A percentile compares a stretch with the other conserved stretches of the same genome.
Evolutionary conservation across 2,329 filamentous ascomycete species (phyloP).

Genomic region (Fusarium guadeloupense): DNA sequence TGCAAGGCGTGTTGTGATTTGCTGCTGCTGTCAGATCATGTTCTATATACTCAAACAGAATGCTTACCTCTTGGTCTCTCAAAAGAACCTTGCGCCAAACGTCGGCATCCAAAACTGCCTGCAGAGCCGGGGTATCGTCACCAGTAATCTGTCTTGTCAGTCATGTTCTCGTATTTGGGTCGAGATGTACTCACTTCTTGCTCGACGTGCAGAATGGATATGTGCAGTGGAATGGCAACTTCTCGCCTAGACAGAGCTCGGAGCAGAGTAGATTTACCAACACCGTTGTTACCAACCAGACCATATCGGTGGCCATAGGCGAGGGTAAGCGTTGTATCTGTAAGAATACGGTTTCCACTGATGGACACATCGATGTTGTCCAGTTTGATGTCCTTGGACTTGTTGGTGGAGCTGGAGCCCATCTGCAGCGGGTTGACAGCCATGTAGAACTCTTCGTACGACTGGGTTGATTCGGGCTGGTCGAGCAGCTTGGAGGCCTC

Average conservation of each 20-base stretch:
- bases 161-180: background rate
- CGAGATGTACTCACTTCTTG: conserved; percentile 75
- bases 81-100: conserved; percentile 98
- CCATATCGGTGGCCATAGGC: conserved; percentile 95
- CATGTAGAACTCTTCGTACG: conserved; percentile 99
- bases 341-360: conserved; percentile 85
- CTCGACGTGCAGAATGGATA: conserved; percentile 98
- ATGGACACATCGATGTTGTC: conserved; percentile 97
- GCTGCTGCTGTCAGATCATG: conserved; percentile 56
- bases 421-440: conserved; percentile 95
- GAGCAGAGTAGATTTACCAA: conserved; percentile 95
- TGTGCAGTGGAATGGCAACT: conserved; percentile 92
- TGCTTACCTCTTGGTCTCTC: conserved; percentile 80
- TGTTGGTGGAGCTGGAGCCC: conserved; percentile 74
- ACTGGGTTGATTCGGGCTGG: conserved; percentile 82
- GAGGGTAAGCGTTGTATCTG: conserved; percentile 88
- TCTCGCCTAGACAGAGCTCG: conserved; percentile 92
- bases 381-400: conserved; percentile 99
- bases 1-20: conserved; percentile 80
- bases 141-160: conserved; percentile 75
- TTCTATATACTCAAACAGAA: background rate
- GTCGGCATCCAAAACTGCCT: conserved; percentile 95
- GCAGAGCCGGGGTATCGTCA: conserved; percentile 92
- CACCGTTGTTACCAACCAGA: conserved; percentile 98
- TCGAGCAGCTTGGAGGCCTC: conserved; percentile 92